Base-by-base conservation (phyloP, 1,139 yeast species). In the Suhomyces guaymorum region DNA sequence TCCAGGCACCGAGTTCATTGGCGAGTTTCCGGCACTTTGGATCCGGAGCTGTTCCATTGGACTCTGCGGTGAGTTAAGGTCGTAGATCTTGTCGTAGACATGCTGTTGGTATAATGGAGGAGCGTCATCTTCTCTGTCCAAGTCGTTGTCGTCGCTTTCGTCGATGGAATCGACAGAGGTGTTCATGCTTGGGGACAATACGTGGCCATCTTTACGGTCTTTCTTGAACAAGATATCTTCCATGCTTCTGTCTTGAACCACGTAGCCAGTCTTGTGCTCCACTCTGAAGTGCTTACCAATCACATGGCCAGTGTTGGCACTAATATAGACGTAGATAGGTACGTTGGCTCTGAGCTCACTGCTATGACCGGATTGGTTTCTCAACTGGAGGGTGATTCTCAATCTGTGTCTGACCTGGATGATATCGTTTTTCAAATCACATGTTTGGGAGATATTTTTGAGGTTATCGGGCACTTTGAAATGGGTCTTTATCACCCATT, bases 271-370 rank as follows among this genome's bases (percentile, higher is more conserved):
- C 23, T 59, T 54, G 16, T 66, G 62, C 41, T 80, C 84, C 18
- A 79, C 55, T 20, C 72, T 68, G 33, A 70, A 75, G 38, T 68
- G 73, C 28, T 76, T 59, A 1, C 82, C 85, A 19, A 65, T 54
- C 28, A 78, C 71, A 24, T 64, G 64, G 4, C 80, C 80, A 15
- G 57, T 39, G 31, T 66, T 67, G 3, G 84, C 76, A 33, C 81
- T 76, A 7, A 80, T 64, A 50, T 78, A 83, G 6, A 83, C 54
- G 24, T 63, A 66, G 2, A 83, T 65, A 0, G 90, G 89, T 32
- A 83, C 58, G 28, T 82, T 79, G 3, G 89, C 86, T 29, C 87
- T 62, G 19, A 82, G 59, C 56, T 83, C 90, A 40, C 85, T 79
- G 5, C 75, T 66, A 50, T 80, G 85, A 2, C 87, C 86, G 42